Evolutionary conservation across 805 yeast genomes (phyloP).

Genomic region (Yamadazyma takamatsuzukensis): DNA sequence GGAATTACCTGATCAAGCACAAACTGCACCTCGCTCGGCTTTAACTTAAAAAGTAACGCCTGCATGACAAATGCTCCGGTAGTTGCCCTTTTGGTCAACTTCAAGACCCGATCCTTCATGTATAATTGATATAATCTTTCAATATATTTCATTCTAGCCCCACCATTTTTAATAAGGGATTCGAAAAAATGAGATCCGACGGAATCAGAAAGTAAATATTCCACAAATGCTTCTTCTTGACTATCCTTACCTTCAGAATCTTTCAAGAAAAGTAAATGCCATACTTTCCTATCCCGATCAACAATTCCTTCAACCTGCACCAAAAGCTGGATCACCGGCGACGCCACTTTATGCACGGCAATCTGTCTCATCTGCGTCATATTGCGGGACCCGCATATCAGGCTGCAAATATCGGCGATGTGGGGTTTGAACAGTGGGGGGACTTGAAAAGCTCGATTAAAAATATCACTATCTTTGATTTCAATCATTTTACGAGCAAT

Average conservation of each 20-base stretch:
- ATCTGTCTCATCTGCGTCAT: slow-evolving; percentile 55
- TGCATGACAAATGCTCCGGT: slow-evolving; percentile 81
- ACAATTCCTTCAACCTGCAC: slow-evolving; percentile 79
- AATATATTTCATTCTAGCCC: slow-evolving; percentile 59
- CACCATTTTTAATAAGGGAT: slow-evolving; percentile 58
- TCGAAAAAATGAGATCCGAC: slow-evolving; percentile 95
- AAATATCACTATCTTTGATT: slow-evolving; percentile 73
- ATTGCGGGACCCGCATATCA: slow-evolving; percentile 33
- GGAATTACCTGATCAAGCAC: slow-evolving; percentile 67
- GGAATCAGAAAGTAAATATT: slow-evolving; percentile 76
- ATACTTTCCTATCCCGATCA: slow-evolving; percentile 66
- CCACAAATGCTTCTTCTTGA: slow-evolving; percentile 76
- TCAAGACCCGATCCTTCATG: slow-evolving; percentile 70
- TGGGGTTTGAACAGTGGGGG: slow-evolving; percentile 67
- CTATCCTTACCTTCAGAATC: slow-evolving; percentile 49
- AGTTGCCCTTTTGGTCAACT: slow-evolving; percentile 75
- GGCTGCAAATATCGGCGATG: slow-evolving; percentile 46
- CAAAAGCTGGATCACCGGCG: slow-evolving; percentile 81
- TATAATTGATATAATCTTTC: slow-evolving; percentile 67
- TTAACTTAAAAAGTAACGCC: slow-evolving; percentile 61
- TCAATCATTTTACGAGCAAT: slow-evolving; percentile 93
- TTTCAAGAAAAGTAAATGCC: slow-evolving; percentile 59
- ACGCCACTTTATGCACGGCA: slow-evolving; percentile 75
- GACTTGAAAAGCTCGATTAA: slow-evolving; percentile 60
- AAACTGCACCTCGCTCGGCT: slow-evolving; percentile 56